phyloP scores from a whole-genome alignment of 192 early-diverging fungal genomes.

The Backusella macrospora region DNA sequence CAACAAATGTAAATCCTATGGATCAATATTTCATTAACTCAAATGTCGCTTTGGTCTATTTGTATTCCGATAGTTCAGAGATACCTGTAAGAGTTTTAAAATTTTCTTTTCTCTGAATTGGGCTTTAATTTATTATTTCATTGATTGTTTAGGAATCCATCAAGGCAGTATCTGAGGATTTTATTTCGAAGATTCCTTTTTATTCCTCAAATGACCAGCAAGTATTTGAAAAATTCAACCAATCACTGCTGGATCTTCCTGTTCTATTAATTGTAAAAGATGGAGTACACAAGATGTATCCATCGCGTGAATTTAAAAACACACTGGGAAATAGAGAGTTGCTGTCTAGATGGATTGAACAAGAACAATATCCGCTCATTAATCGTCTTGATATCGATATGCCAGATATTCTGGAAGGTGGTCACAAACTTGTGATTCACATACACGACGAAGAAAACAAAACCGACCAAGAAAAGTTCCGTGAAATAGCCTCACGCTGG shows the following conservation, averaged over 20 bases:
- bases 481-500: slow-evolving; percentile 14
- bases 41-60: not conserved
- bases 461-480: not conserved
- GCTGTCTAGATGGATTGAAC: slow-evolving; percentile 64
- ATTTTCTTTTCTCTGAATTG: not conserved
- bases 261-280: not conserved
- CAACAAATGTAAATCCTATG: not conserved
- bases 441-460: slow-evolving; percentile 56
- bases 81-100: slow-evolving; percentile 4
- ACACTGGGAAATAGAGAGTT: slow-evolving; percentile 38
- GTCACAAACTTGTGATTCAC: slow-evolving; percentile 65
- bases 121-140: not conserved
- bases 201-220: not conserved
- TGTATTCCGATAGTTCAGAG: slow-evolving; percentile 31
- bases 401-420: slow-evolving; percentile 66
- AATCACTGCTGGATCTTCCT: not conserved
- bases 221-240: not conserved
- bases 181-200: not conserved
- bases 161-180: not conserved
- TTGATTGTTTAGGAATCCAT: not conserved
- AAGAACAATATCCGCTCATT: slow-evolving; percentile 69
- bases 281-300: too few species aligned
- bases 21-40: not conserved
- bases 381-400: slow-evolving; percentile 65
- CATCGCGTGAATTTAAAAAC: slow-evolving; percentile 7